Base-by-base conservation (phyloP, 2,329 filamentous ascomycete genomes). In the Fusarium odoratissimum region DNA sequence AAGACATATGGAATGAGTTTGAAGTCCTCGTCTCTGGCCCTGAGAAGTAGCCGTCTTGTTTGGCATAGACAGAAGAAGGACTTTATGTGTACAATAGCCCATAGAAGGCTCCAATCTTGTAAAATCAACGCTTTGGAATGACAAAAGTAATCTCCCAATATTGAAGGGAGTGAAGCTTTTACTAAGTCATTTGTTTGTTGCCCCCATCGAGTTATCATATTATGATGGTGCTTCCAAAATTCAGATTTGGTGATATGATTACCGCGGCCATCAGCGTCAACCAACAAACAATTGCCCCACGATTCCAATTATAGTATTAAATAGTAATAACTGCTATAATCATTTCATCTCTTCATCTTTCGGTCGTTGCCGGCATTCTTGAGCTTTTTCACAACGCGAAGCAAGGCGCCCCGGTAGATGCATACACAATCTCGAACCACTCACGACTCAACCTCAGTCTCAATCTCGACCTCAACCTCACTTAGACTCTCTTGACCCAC, bases 41-140 rank as follows among this genome's bases (percentile, higher is more conserved):
- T 46, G 44, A n/a, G 30, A 67, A 72, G 60, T 52, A 40, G 63
- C 67, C 57, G 45, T 28, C 71, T 60, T 65, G 37, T 37, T 56
- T 28, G 46, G 48, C 45, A 31, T 12, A 49, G 48, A 23, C 28
- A 40, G 55, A 60, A 55, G 49, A 44, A 33, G 46, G 54, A 60
- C 48, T 74, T 57, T 63, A 74, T 71, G 64, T 73, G 74, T 77
- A 77, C 67, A 77, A 71, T 76, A 77, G 60, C 67, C 61, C 61
- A 62, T 64, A 56, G 62, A 74, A 71, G 72, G 71, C 64, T 71
- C 59, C 40, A 60, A 58, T 59, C 66, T 69, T 75, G 72, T 71
- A 74, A 76, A 71, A 74, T 62, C 59, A 70, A 65, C 52, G 51
- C 45, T 60, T 52, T 49, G 51, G 49, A 67, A 74, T 62, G 51